A percentile compares a stretch with the other conserved stretches of the same genome.
Evolutionary conservation across 2,329 filamentous ascomycete genomes (phyloP).

Genomic region (Podosphaera fusca): DNA sequence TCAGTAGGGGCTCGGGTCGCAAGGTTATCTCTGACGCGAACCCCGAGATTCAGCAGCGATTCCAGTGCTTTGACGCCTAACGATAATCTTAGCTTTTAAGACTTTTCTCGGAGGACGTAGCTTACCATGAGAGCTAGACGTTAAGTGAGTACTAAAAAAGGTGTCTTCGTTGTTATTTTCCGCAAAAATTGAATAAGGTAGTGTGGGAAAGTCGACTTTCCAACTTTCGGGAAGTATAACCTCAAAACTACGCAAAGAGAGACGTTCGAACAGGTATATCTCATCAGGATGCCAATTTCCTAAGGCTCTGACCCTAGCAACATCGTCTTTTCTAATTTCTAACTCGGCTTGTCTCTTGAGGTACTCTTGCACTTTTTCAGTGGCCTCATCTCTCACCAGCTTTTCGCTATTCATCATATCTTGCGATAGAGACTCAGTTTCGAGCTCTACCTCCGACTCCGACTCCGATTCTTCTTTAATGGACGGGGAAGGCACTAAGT

Average conservation of each 20-base stretch:
- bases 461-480: not conserved
- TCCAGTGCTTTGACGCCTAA: constrained; percentile 12
- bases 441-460: not conserved
- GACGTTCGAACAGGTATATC: constrained; percentile 12
- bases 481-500: not conserved
- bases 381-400: no score
- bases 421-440: not conserved
- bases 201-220: constrained; percentile 14
- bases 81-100: not conserved
- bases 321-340: constrained; percentile 7
- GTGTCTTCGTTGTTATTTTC: constrained; percentile 6
- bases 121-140: constrained; percentile 10
- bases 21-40: constrained; percentile 10
- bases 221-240: constrained; percentile 11
- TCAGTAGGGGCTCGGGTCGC: constrained; percentile 6
- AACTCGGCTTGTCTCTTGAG: constrained; percentile 13
- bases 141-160: constrained; percentile 12
- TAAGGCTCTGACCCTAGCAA: constrained; percentile 9
- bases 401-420: no score
- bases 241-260: constrained; percentile 15
- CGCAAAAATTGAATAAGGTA: constrained; percentile 13
- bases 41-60: constrained; percentile 11
- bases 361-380: constrained; percentile 12
- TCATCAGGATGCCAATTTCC: constrained; percentile 15
- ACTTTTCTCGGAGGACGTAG: not conserved